phyloP scores from a whole-genome alignment of 2,329 filamentous ascomycete species.

The Aschersonia sp. region DNA sequence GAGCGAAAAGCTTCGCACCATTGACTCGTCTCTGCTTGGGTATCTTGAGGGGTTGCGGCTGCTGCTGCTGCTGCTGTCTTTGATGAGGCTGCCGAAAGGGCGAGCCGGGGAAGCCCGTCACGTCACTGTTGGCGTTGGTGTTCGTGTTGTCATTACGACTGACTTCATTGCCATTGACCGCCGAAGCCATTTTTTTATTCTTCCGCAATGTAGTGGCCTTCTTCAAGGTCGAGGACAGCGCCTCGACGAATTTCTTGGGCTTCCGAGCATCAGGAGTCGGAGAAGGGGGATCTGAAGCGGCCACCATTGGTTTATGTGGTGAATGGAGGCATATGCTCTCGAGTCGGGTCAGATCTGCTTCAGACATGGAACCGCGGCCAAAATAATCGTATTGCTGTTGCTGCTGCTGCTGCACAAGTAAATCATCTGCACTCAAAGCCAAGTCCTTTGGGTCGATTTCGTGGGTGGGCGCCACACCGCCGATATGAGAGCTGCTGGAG shows the following conservation, averaged over 20 bases:
- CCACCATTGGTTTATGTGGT: conserved; percentile 13
- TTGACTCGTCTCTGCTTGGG: conserved; percentile 15
- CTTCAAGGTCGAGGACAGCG: conserved; percentile 24
- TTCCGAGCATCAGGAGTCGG: conserved; percentile 17
- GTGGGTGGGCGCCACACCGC: conserved; percentile 10
- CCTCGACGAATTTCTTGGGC: conserved; percentile 25
- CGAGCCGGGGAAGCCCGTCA: background rate
- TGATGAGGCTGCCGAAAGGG: background rate
- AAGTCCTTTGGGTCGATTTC: conserved; percentile 16
- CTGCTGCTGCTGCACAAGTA: conserved; percentile 6
- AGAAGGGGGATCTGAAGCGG: conserved; percentile 15
- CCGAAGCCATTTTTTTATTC: conserved; percentile 10
- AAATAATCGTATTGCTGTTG: conserved; percentile 10
- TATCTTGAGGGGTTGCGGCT: conserved; percentile 12
- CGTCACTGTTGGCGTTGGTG: no score
- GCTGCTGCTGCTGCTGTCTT: background rate
- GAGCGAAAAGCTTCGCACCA: conserved; percentile 4
- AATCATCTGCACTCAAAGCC: conserved; percentile 7
- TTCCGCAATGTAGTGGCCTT: conserved; percentile 22
- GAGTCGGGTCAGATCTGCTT: conserved; percentile 30
- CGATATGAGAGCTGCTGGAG: conserved; percentile 17
- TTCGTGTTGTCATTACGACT: no score
- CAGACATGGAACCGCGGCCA: conserved; percentile 26
- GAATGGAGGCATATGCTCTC: conserved; percentile 32
- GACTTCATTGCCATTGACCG: background rate